Percentiles rank a stretch among this genome's conserved stretches.
phyloP scores from a whole-genome alignment of 2,329 filamentous ascomycete species.

The Hymenoscyphus fraxineus region DNA sequence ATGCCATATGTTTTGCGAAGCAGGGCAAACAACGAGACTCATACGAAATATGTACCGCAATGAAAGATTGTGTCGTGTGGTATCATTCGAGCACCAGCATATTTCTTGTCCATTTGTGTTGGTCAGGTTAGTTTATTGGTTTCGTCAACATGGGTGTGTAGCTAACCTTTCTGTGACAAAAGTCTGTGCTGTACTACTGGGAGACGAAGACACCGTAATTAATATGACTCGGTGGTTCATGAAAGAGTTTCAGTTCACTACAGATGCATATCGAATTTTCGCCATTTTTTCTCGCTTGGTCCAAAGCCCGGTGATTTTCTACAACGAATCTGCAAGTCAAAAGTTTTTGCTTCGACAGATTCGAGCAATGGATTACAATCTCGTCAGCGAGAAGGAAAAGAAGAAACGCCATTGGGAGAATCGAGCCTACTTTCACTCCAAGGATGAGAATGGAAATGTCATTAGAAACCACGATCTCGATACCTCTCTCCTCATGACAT shows the following conservation, averaged over 20 bases:
- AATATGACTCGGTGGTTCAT: constrained; percentile 79
- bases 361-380: constrained; percentile 75
- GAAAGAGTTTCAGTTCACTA: constrained; percentile 73
- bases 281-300: constrained; percentile 72
- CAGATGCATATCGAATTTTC: constrained; percentile 81
- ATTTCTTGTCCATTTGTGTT: constrained; percentile 72
- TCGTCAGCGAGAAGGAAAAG: constrained; percentile 51
- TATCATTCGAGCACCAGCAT: constrained; percentile 63
- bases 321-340: constrained; percentile 75
- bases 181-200: constrained; percentile 78
- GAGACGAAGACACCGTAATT: constrained; percentile 72
- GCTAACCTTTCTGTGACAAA: constrained; percentile 18
- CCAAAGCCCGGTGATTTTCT: constrained; percentile 69
- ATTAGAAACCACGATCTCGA: constrained; percentile 51
- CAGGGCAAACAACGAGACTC: constrained; percentile 65
- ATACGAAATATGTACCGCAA: constrained; percentile 76
- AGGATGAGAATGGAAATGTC: constrained; percentile 35
- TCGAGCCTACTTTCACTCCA: constrained; percentile 38
- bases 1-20: constrained; percentile 72
- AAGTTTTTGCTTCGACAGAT: constrained; percentile 92
- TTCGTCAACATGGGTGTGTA: neutral
- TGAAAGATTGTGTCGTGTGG: constrained; percentile 78
- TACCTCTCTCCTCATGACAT: constrained; percentile 77
- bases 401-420: constrained; percentile 43
- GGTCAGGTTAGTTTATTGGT: constrained; percentile 55